phyloP scores from a whole-genome alignment of 2,329 filamentous ascomycete species.

The Scleromitrula shiraiana region DNA sequence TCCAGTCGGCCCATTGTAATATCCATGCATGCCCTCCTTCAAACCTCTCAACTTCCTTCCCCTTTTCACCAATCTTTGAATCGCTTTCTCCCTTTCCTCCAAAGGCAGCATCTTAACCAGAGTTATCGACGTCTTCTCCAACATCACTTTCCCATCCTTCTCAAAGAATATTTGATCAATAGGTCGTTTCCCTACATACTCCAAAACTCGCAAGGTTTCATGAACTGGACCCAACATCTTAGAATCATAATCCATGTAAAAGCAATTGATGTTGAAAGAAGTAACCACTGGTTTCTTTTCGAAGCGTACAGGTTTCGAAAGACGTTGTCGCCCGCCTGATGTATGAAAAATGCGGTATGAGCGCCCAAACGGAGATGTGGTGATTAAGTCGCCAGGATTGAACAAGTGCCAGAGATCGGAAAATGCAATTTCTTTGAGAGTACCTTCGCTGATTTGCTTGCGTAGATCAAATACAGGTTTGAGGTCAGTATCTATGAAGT shows the following conservation, averaged over 20 bases:
- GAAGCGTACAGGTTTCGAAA: not conserved
- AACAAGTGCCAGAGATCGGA: slow-evolving; percentile 9
- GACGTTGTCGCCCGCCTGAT: not conserved
- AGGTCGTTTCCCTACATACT: not conserved
- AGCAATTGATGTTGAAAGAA: slow-evolving; percentile 2
- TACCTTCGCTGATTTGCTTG: not conserved
- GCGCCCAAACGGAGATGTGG: not conserved
- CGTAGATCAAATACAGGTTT: slow-evolving; percentile 5
- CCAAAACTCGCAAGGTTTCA: slow-evolving; percentile 1
- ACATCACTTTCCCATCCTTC: not conserved
- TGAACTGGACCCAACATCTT: not conserved
- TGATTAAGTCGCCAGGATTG: slow-evolving; percentile 5
- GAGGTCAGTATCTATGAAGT: slow-evolving; percentile 8
- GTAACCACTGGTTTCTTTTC: not conserved
- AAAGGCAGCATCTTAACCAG: not conserved
- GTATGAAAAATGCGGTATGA: slow-evolving; percentile 4
- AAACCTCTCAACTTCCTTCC: not conserved
- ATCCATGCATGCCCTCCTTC: not conserved
- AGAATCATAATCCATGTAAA: not conserved
- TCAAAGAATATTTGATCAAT: not conserved
- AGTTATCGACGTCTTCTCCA: not conserved
- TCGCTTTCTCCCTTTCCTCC: not conserved
- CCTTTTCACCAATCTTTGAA: not conserved
- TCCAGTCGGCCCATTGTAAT: not conserved
- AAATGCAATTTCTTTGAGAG: not conserved